Base-by-base conservation (phyloP, 163 green algal species). In the Prototheca cutis region DNA sequence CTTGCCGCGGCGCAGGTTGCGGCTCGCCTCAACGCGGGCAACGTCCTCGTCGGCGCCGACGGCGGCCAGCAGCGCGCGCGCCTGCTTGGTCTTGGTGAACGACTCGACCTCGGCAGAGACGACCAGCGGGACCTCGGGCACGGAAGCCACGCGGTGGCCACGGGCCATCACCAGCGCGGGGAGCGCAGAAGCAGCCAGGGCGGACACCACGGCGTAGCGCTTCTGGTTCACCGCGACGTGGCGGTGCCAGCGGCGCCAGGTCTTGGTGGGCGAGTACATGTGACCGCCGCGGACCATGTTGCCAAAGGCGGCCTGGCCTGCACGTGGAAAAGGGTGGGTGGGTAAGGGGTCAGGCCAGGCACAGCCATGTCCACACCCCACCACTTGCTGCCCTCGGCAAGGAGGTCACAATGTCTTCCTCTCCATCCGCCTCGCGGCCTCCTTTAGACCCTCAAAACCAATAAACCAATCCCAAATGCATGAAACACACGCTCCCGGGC, bases 241-340 rank as follows among this genome's bases (percentile, higher is more conserved):
- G 34, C 93, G 73, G 84, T 98, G 93, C 93, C 93, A 99, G 40
- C 85, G 77, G 60, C 93, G 76, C 92, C 92, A 99, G 47, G 82
- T 86, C 85, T 97, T 95, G 73, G 85, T 98, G 55, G 93, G 93
- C 19, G 90, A 83, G 67, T 97, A 99, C 93, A 99, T 98, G 71
- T 87, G 85, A 42, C 93, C 93, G 59, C 93, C 93, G 49, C 93
- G 87, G 83, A 88, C 96, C 93, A 98, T 98, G 87, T 99, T 99
- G 57, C 93, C 93, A 69, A 98, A 99, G 48, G 93, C 93, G 77
- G 84, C 93, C 84, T 99, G 93, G 45, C 93, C 93, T 62, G 64
- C 25, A 25, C 18, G 13, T 8, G n/a, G n/a, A n/a, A n/a, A n/a
- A n/a, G n/a, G n/a, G n/a, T n/a, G n/a, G n/a, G 8, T 45, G 36